Base-by-base conservation (phyloP, 2,329 filamentous ascomycete genomes). In the Nannizzia gypsea region DNA sequence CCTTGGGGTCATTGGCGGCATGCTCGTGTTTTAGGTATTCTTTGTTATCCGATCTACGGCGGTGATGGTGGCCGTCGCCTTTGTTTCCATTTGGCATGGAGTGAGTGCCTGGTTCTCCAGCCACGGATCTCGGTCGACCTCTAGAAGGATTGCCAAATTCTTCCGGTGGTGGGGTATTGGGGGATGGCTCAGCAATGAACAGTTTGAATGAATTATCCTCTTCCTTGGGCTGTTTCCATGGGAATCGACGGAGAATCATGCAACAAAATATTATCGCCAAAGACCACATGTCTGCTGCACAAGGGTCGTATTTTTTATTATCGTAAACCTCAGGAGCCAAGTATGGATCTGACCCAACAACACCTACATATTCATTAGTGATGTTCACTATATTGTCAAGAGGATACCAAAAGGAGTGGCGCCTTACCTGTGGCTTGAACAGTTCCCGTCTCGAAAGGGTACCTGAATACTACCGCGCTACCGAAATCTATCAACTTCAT, bases 401-500 rank as follows among this genome's bases (percentile, higher is more conserved):
- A 17, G 26, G 11, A 15, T n/a, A 31, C 1, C 54, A 54, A 46
- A 9, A 60, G 13, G 34, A 22, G 46, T 26, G 9, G 38, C 31
- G 36, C 74, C 86, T 75, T 76, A 93, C 90, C 90, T 71, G 84
- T 86, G 40, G 90, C 88, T 50, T 86, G 78, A 13, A 93, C 89
- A 61, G 91, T 84, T 58, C 89, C 89, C 65, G 86, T 90, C 74
- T 99, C 93, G 69, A 99, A 97, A 0, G 93, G 93, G 78, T 99
- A 99, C 68, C 89, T 86, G 77, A 96, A 99, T 44, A 99, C 92
- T 65, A 93, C 91, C 0, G 93, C 92, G 75, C 91, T 97, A 26
- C 93, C 93, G 74, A 99, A 99, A 73, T 99, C 93, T 68, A 99
- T 99, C 64, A 99, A 88, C 75, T 99, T 99, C 90, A 99, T 96